Evolutionary conservation across 495 filamentous ascomycete species (phyloP), one percentile per base, ranked within the genome.

Genomic region (Penicillium bialowiezense): DNA sequence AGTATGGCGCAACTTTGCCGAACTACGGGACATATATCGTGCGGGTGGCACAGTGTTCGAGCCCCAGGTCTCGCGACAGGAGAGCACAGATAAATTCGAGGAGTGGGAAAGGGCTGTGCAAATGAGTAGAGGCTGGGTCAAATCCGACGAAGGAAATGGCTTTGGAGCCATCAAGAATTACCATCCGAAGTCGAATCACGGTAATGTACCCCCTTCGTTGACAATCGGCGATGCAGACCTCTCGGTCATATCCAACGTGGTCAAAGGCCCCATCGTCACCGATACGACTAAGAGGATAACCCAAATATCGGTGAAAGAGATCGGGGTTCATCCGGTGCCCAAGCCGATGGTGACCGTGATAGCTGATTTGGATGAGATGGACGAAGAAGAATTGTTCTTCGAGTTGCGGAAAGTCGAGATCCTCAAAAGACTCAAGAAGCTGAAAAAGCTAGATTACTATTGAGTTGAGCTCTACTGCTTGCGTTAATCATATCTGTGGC

Each of bases 71-170:
- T 72, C 74, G 5, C 67, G 71, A 20, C 74, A 82, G 48, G 71
- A 85, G 55, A 84, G 85, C 18, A 70, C 70, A 8, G 68, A 69
- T 54, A 80, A 87, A 76, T 95, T 90, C 43, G 71, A 65, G 28
- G 81, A 85, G 50, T 97, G 91, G 91, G 78, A 85, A 44, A 84
- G 87, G 53, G 91, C 91, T 1, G 91, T 96, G 1, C 75, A 85
- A 44, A 96, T 95, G 87, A 86, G 86, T 58, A 78, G 76, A 48
- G 91, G 91, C 17, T 97, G 91, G 91, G 69, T 68, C 40, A 35
- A 38, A 13, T 34, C 47, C 5, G 48, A 48, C 1, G 20, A 58
- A 6, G 10, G 24, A 54, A 18, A 5, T 21, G 21, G 23, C 3
- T 7, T 10, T 21, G 12, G 41, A 29, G 32, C 2, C 41, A 51